These are phyloP conservation scores for Tylopilus balloui DNA, from an alignment of 768 basidiomycete species.

Conservation along the genomic window DNA sequence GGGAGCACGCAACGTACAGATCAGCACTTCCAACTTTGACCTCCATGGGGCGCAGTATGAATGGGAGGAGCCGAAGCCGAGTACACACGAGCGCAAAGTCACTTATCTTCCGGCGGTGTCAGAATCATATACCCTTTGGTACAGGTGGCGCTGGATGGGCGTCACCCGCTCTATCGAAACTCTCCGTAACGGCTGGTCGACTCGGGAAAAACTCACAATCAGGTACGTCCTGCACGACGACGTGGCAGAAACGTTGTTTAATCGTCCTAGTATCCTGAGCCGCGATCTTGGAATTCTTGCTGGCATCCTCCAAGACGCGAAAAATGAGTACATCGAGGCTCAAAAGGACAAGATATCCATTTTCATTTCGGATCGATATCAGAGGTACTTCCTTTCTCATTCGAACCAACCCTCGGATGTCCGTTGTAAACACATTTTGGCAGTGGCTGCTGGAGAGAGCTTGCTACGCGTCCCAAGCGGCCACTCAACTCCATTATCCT, in stretches of 20 bases:
- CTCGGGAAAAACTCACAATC: slow-evolving; percentile 21
- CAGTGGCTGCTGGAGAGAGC: slow-evolving; percentile 45
- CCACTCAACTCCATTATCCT: slow-evolving; percentile 64
- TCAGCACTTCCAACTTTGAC: slow-evolving; percentile 42
- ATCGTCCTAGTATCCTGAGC: slow-evolving; percentile 43
- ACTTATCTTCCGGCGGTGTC: slow-evolving; percentile 33
- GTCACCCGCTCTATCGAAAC: slow-evolving; percentile 22
- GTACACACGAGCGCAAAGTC: slow-evolving; percentile 26
- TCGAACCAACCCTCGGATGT: not conserved
- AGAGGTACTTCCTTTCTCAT: slow-evolving; percentile 28
- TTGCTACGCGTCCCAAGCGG: slow-evolving; percentile 59
- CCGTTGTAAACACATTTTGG: not conserved
- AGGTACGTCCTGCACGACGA: slow-evolving; percentile 10
- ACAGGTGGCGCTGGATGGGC: slow-evolving; percentile 31
- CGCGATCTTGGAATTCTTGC: slow-evolving; percentile 45
- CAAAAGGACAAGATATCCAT: slow-evolving; percentile 50
- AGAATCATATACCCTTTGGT: slow-evolving; percentile 34
- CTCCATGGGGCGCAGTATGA: slow-evolving; percentile 24
- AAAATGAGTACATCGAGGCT: slow-evolving; percentile 45
- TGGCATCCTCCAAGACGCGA: slow-evolving; percentile 51
- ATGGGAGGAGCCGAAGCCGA: slow-evolving; percentile 21
- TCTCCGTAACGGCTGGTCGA: slow-evolving; percentile 14
- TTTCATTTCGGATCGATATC: slow-evolving; percentile 44
- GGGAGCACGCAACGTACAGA: slow-evolving; percentile 46
- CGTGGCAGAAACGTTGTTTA: not conserved